These are phyloP conservation scores for Penicillium waksmanii DNA, from an alignment of 495 filamentous ascomycete species.

Conservation along the genomic window DNA sequence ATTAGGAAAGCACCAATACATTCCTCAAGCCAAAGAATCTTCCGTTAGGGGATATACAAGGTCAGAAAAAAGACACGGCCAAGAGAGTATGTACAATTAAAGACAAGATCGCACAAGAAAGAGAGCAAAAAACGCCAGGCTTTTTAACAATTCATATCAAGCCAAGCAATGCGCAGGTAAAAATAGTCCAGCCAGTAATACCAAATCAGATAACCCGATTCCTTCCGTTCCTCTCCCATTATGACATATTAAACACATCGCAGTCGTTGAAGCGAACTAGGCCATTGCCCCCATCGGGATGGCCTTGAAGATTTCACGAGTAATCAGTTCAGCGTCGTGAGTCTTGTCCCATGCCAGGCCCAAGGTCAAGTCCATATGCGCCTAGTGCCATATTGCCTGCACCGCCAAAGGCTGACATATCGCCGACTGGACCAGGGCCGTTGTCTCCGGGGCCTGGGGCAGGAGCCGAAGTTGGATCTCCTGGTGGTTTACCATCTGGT, in stretches of 20 bases:
- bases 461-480: slow-evolving; percentile 34
- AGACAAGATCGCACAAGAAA: not conserved
- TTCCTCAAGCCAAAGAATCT: slow-evolving; percentile 2
- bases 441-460: slow-evolving; percentile 1
- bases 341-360: slow-evolving; percentile 22
- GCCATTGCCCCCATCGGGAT: no score
- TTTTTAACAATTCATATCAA: slow-evolving; percentile 12
- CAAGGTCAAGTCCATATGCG: slow-evolving; percentile 35
- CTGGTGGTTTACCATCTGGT: slow-evolving; percentile 18
- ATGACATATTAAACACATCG: slow-evolving; percentile 22
- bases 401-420: slow-evolving; percentile 31
- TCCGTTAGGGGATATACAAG: slow-evolving; percentile 15
- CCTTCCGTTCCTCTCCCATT: slow-evolving; percentile 3
- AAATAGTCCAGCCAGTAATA: slow-evolving; percentile 14
- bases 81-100: slow-evolving; percentile 9
- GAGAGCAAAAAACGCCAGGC: slow-evolving; percentile 10
- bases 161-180: slow-evolving; percentile 1
- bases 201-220: slow-evolving; percentile 4
- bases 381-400: slow-evolving; percentile 33
- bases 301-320: not conserved
- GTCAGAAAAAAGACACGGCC: slow-evolving; percentile 4
- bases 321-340: slow-evolving; percentile 19
- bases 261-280: slow-evolving; percentile 17
- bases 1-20: not conserved
- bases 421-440: slow-evolving; percentile 14